These are phyloP conservation scores for Monilinia laxa DNA, from an alignment of 2,329 filamentous ascomycete genomes.

Conservation along the genomic window DNA sequence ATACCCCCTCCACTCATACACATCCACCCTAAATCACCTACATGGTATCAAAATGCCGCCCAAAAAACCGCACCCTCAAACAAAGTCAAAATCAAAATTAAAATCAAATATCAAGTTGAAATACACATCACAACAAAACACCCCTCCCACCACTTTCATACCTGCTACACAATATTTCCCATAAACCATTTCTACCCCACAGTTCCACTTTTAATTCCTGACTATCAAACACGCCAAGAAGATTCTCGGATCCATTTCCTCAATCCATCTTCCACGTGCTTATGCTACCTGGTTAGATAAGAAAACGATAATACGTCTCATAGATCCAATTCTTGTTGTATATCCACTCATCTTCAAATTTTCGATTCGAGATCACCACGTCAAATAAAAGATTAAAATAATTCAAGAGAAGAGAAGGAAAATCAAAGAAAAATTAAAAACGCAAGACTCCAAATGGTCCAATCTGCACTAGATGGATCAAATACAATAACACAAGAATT, in stretches of 20 bases:
- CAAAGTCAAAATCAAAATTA: no score
- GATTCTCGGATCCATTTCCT: not conserved
- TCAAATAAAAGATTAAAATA: not conserved
- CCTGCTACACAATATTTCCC: not conserved
- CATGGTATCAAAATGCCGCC: slow-evolving; percentile 8
- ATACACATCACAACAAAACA: not conserved
- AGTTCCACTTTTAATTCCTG: no score
- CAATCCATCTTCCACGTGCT: not conserved
- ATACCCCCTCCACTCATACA: not conserved
- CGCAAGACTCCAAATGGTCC: slow-evolving; percentile 10
- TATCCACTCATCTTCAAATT: not conserved
- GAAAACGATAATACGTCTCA: not conserved
- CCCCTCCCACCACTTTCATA: not conserved
- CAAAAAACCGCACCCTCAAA: not conserved
- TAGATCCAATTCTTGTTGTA: not conserved
- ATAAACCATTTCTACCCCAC: not conserved
- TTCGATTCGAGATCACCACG: no score
- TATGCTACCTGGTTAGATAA: not conserved
- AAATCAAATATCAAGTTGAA: not conserved
- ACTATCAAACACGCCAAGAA: no score
- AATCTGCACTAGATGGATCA: slow-evolving; percentile 21
- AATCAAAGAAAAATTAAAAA: not conserved
- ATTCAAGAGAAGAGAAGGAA: not conserved
- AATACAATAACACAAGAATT: not conserved
- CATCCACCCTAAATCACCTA: not conserved